These are phyloP conservation scores for Paraconiothyrium brasiliense DNA, from an alignment of 2,329 filamentous ascomycete genomes.

Conservation along the genomic window DNA sequence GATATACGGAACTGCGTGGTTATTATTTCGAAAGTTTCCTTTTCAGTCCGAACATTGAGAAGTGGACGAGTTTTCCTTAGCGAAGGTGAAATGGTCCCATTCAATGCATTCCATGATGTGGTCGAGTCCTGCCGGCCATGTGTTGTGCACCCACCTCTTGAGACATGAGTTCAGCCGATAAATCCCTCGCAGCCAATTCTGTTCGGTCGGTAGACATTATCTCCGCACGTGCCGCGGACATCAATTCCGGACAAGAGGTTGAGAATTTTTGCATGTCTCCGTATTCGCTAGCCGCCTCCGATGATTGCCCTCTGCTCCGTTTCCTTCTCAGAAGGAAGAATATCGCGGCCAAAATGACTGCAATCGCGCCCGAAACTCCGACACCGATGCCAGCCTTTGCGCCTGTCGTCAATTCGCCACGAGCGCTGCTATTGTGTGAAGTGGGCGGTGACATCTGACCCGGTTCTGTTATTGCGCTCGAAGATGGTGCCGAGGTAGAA, in stretches of 20 bases:
- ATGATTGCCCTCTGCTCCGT: too few species aligned
- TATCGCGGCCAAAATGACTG: too few species aligned
- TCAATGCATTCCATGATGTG: too few species aligned
- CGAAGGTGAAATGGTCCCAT: background rate
- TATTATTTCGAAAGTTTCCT: constrained; percentile 31
- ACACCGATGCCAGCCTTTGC: constrained; percentile 1
- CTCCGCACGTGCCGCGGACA: too few species aligned
- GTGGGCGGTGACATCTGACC: background rate
- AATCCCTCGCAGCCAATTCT: background rate
- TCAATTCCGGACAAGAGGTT: too few species aligned
- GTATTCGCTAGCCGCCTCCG: too few species aligned
- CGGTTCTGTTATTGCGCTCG: too few species aligned
- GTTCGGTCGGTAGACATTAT: background rate
- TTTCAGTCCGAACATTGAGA: constrained; percentile 24
- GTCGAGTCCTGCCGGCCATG: too few species aligned
- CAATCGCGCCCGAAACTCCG: background rate
- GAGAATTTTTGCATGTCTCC: background rate
- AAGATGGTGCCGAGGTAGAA: background rate
- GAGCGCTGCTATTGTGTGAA: background rate
- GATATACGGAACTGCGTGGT: constrained; percentile 30
- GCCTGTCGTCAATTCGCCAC: background rate
- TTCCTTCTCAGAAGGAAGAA: too few species aligned
- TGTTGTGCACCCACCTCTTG: too few species aligned
- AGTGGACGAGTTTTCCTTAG: background rate
- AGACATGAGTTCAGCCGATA: too few species aligned